Conservation (phyloP, 768 basidiomycete species). For the Leccinum uliginosum region DNA sequence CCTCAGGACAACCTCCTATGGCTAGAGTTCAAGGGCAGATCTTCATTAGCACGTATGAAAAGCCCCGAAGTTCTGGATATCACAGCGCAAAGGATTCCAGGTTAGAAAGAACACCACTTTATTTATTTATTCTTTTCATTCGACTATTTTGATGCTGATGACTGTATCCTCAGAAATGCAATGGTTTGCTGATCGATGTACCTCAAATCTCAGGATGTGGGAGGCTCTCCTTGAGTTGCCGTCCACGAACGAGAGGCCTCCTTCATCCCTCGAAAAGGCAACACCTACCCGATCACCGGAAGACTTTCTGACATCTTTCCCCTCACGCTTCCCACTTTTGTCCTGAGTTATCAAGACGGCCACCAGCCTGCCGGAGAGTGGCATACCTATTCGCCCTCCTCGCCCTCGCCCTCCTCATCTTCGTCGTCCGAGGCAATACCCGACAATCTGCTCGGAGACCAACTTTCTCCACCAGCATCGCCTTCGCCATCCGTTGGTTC, state of each 20-base stretch:
- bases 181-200: slow-evolving; percentile 62
- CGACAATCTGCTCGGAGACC: slow-evolving; percentile 18
- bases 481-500: slow-evolving; percentile 28
- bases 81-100: slow-evolving; percentile 67
- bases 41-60: slow-evolving; percentile 74
- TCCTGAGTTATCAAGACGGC: slow-evolving; percentile 28
- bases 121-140: too few species aligned
- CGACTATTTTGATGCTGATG: slow-evolving; percentile 9
- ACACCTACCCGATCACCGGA: slow-evolving; percentile 33
- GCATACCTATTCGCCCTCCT: slow-evolving; percentile 26
- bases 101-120: slow-evolving; percentile 37
- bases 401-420: slow-evolving; percentile 21
- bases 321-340: slow-evolving; percentile 49
- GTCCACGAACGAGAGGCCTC: slow-evolving; percentile 12
- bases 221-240: slow-evolving; percentile 43
- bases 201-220: slow-evolving; percentile 70
- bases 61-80: slow-evolving; percentile 82
- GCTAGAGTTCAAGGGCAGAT: slow-evolving; percentile 80
- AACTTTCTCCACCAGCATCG: slow-evolving; percentile 24
- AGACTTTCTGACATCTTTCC: slow-evolving; percentile 51
- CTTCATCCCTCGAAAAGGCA: slow-evolving; percentile 3
- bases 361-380: slow-evolving; percentile 20
- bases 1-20: slow-evolving; percentile 46
- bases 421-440: slow-evolving; percentile 27
- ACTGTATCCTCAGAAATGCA: slow-evolving; percentile 52